Evolutionary conservation across 257 asterid genomes (phyloP), one percentile per base, ranked within the genome.

Genomic region (Knoxia roxburghii): DNA sequence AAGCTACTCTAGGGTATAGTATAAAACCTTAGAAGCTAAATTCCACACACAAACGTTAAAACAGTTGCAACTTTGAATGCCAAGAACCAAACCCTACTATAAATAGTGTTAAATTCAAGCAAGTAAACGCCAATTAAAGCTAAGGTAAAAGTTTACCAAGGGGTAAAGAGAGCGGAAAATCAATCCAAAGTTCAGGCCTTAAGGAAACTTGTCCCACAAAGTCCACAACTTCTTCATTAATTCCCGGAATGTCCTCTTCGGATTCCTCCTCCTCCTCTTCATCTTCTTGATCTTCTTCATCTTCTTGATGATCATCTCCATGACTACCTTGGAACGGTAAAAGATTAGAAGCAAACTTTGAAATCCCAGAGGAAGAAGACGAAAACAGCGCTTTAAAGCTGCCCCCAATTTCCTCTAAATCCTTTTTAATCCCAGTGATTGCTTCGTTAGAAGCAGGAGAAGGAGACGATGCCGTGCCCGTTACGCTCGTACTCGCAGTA

Each of bases 181-280:
- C 93, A 73, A 80, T 81, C 96, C 95, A 89, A 53, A 87, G 80
- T 77, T 83, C 84, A 15, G 89, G 87, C 75, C 90, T 78, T 68
- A 53, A 71, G 40, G 83, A 80, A 49, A 85, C 71, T 70, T 83
- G 77, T 59, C 70, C 29, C 41, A 80, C 95, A 75, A 89, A 87
- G 32, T 72, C 89, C 82, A 87, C 78, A 62, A 82, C 70, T 73
- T 83, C 85, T 32, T 80, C 95, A 40, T 76, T 75, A 62, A 87
- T 76, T 54, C 90, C 95, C 29, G 81, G 62, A 17, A 64, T 63
- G 45, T 74, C 79, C 20, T 78, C 83, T 0, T 76, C 81, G 2
- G 59, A 81, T 1, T 78, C 80, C 23, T 69, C 77, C 1, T 71
- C 82, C 21, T 70, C 77, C 3, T 71, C 82, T 24, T 15, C 75